Conservation (phyloP, 345 rosid species). For the Cardiospermum halicacabum region DNA sequence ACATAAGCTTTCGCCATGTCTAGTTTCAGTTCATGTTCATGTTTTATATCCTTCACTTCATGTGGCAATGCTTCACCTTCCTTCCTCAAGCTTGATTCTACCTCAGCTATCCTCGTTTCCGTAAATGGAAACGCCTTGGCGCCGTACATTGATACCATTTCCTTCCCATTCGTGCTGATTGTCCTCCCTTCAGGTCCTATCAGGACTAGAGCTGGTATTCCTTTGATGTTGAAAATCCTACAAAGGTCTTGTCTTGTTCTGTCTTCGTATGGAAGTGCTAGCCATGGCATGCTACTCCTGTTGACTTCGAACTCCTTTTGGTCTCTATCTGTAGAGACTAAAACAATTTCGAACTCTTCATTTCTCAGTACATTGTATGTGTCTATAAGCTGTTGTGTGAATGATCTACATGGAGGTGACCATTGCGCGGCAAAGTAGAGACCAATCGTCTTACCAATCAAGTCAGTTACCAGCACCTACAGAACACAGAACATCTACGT, state of each 20-base stretch:
- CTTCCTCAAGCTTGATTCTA: conserved; percentile 46
- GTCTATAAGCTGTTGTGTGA: conserved; percentile 58
- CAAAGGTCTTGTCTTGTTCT: conserved; percentile 56
- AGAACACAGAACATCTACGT: neutral
- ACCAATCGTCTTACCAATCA: conserved; percentile 71
- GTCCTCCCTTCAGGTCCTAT: conserved; percentile 69
- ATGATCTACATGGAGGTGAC: conserved; percentile 72
- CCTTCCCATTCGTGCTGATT: conserved; percentile 48
- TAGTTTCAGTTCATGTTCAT: conserved; percentile 56
- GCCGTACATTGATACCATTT: conserved; percentile 53
- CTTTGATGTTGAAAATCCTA: conserved; percentile 62
- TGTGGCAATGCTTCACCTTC: conserved; percentile 65
- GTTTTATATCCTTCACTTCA: conserved; percentile 51
- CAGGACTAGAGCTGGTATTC: conserved; percentile 59
- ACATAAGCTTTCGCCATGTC: conserved; percentile 79
- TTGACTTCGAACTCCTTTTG: conserved; percentile 45
- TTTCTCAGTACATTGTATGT: conserved; percentile 44
- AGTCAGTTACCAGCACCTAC: conserved; percentile 52
- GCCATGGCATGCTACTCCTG: conserved; percentile 68
- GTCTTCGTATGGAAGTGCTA: conserved; percentile 69
- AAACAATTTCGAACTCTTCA: conserved; percentile 46
- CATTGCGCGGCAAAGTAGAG: conserved; percentile 73
- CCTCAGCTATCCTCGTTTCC: conserved; percentile 43
- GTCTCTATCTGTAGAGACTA: conserved; percentile 68
- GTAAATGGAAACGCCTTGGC: conserved; percentile 67